Percentiles rank a stretch among this genome's conserved stretches.
phyloP scores from a whole-genome alignment of 192 early-diverging fungal genomes.

The Coemansia sp. region DNA sequence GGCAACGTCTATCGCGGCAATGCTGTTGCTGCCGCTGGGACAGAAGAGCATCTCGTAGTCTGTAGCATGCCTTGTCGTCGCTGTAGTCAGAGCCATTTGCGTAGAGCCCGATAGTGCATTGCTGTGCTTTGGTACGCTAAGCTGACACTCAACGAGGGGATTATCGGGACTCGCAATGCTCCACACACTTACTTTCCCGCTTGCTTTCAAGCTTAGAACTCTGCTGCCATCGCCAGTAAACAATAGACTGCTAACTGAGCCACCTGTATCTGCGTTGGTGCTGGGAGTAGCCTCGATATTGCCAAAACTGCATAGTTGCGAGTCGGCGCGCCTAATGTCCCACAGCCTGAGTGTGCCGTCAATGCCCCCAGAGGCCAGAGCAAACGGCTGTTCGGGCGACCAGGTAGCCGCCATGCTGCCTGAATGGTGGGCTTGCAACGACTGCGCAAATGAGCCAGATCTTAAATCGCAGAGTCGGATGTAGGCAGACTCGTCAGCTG shows the following conservation, averaged over 20 bases:
- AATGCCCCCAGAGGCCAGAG: conserved; percentile 74
- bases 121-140: neutral
- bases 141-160: neutral
- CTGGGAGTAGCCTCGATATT: conserved; percentile 21
- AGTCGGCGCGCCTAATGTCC: conserved; percentile 79
- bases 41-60: conserved; percentile 54
- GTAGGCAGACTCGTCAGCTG: conserved; percentile 62
- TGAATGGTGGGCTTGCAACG: conserved; percentile 59
- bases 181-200: conserved; percentile 68
- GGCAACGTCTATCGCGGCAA: conserved; percentile 61
- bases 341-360: conserved; percentile 74
- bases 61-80: conserved; percentile 5
- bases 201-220: conserved; percentile 61
- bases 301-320: conserved; percentile 64
- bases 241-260: conserved; percentile 62
- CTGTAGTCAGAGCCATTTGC: conserved; percentile 48
- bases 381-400: conserved; percentile 72
- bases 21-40: conserved; percentile 57
- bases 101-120: neutral
- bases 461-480: conserved; percentile 80
- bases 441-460: conserved; percentile 37
- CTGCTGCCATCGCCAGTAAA: conserved; percentile 64
- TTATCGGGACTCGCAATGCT: neutral
- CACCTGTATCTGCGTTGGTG: conserved; percentile 32
- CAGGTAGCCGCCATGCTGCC: conserved; percentile 64